Conservation (phyloP, 2,329 filamentous ascomycete genomes). For the Ophiostoma angusticollis region DNA sequence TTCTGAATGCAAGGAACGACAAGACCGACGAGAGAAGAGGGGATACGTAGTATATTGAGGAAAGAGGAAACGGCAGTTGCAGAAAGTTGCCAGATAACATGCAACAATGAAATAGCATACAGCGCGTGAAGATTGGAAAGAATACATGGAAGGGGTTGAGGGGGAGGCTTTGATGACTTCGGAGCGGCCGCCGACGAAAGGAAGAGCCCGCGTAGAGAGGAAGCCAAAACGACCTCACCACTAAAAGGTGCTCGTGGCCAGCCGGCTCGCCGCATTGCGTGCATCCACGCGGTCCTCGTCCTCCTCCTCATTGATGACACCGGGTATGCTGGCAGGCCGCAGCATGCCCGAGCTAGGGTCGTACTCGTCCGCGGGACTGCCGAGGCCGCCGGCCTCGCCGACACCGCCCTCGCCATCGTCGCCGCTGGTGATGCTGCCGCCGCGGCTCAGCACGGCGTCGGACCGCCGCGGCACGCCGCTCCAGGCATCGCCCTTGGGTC, state of each 20-base stretch:
- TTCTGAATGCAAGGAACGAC: no score
- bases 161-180: no score
- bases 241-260: slow-evolving; percentile 90
- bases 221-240: slow-evolving; percentile 1
- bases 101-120: background rate
- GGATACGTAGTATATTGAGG: no score
- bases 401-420: slow-evolving; percentile 21
- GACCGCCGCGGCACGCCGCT: slow-evolving; percentile 78
- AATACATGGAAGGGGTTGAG: background rate
- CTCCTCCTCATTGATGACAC: slow-evolving; percentile 57
- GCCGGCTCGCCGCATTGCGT: slow-evolving; percentile 81
- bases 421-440: slow-evolving; percentile 27
- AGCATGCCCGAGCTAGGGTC: slow-evolving; percentile 22
- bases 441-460: slow-evolving; percentile 51
- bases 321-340: slow-evolving; percentile 33
- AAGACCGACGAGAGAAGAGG: no score
- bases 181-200: no score
- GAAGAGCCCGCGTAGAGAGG: no score
- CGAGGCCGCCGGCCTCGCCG: slow-evolving; percentile 23
- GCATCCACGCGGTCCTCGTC: slow-evolving; percentile 93
- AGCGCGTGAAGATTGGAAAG: background rate
- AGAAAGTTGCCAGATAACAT: background rate
- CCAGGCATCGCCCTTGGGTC: slow-evolving; percentile 97
- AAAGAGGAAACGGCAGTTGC: no score
- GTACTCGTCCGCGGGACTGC: slow-evolving; percentile 26